These are phyloP conservation scores for Leucogyrophana mollusca DNA, from an alignment of 768 basidiomycete genomes.

Conservation along the genomic window DNA sequence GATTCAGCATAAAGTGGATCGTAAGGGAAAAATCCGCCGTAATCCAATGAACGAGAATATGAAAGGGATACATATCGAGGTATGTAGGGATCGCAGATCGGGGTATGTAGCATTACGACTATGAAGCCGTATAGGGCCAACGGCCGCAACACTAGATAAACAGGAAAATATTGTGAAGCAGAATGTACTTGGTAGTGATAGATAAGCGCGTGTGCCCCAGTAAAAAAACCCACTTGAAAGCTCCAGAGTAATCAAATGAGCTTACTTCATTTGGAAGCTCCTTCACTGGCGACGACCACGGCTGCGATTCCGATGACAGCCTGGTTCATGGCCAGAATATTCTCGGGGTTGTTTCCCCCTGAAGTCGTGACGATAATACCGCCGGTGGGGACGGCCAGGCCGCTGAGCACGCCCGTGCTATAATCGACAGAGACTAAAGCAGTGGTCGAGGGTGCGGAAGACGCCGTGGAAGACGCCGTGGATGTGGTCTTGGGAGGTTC, in stretches of 20 bases:
- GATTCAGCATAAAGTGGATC: neutral
- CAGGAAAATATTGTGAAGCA: neutral
- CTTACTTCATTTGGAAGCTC: constrained; percentile 6
- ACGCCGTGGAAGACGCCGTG: constrained; percentile 14
- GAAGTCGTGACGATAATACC: constrained; percentile 30
- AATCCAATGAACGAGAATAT: neutral
- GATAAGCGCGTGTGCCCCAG: neutral
- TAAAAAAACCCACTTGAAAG: neutral
- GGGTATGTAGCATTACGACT: too few relatives aligned
- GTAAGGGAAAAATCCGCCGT: neutral
- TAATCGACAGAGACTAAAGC: constrained; percentile 11
- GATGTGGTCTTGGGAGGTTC: constrained; percentile 11
- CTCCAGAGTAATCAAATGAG: neutral
- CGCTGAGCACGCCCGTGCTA: constrained; percentile 20
- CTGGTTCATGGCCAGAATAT: constrained; percentile 32
- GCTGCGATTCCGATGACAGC: constrained; percentile 35
- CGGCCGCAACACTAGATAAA: too few relatives aligned
- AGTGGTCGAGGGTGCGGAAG: constrained; percentile 22
- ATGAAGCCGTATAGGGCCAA: too few relatives aligned
- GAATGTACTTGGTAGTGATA: neutral
- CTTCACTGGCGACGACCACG: constrained; percentile 7
- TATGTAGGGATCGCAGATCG: too few relatives aligned
- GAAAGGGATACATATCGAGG: neutral
- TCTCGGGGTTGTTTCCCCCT: constrained; percentile 28
- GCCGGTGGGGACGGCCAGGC: constrained; percentile 22